phyloP scores from a whole-genome alignment of 2,329 filamentous ascomycete species.

The Botryosphaeria agaves region DNA sequence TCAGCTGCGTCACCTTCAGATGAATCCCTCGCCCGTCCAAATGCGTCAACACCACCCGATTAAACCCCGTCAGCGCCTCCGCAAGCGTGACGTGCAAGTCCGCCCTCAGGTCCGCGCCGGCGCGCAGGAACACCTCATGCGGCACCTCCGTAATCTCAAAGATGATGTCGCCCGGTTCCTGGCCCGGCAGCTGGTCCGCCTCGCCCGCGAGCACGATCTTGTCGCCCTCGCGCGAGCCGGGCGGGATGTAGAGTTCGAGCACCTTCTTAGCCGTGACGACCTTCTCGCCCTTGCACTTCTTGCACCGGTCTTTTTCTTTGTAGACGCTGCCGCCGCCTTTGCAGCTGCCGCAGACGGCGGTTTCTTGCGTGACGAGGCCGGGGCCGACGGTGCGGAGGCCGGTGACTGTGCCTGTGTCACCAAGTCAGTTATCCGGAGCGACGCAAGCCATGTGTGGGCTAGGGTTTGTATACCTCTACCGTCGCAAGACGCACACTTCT shows the following conservation, averaged over 20 bases:
- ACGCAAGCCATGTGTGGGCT: background rate
- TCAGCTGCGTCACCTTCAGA: slow-evolving; percentile 50
- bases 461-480: slow-evolving; percentile 40
- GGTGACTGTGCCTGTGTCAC: slow-evolving; percentile 44
- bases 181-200: slow-evolving; percentile 79
- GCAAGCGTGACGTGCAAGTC: slow-evolving; percentile 64
- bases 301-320: slow-evolving; percentile 95
- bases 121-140: slow-evolving; percentile 67
- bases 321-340: slow-evolving; percentile 70
- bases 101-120: slow-evolving; percentile 69
- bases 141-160: slow-evolving; percentile 72
- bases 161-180: slow-evolving; percentile 81
- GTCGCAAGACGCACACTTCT: slow-evolving; percentile 68
- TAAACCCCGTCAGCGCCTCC: slow-evolving; percentile 79
- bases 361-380: slow-evolving; percentile 67
- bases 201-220: slow-evolving; percentile 82
- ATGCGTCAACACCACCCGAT: slow-evolving; percentile 76
- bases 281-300: slow-evolving; percentile 92
- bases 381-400: slow-evolving; percentile 71
- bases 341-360: slow-evolving; percentile 67
- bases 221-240: slow-evolving; percentile 64
- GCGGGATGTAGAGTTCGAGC: slow-evolving; percentile 88
- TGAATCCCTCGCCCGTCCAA: slow-evolving; percentile 84
- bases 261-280: slow-evolving; percentile 82
- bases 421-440: background rate